A percentile compares a stretch with the other conserved stretches of the same genome.
Conservation (phyloP, 139 green algal species). For the Mesostigma viride region DNA sequence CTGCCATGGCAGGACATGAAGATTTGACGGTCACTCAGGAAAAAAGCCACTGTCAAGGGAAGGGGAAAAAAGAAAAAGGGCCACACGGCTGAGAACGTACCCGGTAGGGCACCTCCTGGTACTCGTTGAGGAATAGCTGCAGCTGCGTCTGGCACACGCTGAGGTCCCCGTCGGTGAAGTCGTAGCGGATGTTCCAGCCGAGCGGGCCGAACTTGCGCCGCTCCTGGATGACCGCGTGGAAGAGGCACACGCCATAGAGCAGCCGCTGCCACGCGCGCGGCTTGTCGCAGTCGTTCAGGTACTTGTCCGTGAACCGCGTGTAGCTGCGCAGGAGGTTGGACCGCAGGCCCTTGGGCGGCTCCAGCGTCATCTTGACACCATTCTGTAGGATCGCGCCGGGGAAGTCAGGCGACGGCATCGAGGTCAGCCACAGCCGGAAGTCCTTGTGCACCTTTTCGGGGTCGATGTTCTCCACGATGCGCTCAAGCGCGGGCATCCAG, state of each 20-base stretch:
- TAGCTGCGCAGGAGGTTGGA: conserved; percentile 34
- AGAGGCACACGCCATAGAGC: conserved; percentile 36
- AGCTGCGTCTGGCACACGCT: conserved; percentile 45
- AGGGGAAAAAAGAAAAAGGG: too few species aligned
- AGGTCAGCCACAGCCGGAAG: conserved; percentile 61
- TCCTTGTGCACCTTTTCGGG: conserved; percentile 37
- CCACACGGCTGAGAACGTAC: too few species aligned
- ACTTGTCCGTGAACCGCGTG: conserved; percentile 44
- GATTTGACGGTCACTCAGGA: too few species aligned
- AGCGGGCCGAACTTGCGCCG: conserved; percentile 40
- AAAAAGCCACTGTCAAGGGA: too few species aligned
- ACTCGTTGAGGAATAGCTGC: conserved; percentile 43
- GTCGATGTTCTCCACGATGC: conserved; percentile 45
- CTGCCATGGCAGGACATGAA: too few species aligned
- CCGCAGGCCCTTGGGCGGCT: conserved; percentile 58
- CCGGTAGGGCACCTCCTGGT: conserved; percentile 32
- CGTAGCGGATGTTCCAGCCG: conserved; percentile 48
- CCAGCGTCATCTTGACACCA: conserved; percentile 74
- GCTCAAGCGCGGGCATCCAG: conserved; percentile 64
- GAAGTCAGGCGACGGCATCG: conserved; percentile 57
- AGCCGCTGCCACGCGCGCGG: conserved; percentile 30
- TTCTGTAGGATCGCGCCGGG: conserved; percentile 61
- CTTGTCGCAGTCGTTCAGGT: conserved; percentile 49
- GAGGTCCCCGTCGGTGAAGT: conserved; percentile 53
- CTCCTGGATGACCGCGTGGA: conserved; percentile 42